Base-by-base conservation (phyloP, 306 rosid species). In the Astragalus glycyphyllos region DNA sequence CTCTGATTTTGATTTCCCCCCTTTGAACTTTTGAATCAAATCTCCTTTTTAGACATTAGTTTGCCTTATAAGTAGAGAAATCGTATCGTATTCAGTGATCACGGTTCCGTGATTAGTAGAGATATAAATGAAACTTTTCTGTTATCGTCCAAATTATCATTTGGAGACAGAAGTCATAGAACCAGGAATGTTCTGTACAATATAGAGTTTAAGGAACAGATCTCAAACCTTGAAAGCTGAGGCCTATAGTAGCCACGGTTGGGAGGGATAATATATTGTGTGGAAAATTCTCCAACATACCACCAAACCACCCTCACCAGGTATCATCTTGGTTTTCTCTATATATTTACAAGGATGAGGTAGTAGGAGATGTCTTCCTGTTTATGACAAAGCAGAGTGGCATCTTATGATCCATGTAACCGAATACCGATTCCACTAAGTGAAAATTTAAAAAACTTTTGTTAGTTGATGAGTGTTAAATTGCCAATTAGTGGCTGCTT, bases 41-140 rank as follows among this genome's bases (percentile, higher is more conserved):
- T 11, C 4, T 23, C 29, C 11, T 7, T 42, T 29, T 65, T 65
- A 45, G 49, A 34, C n/a, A 51, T 15, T 40, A 50, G 37, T 41
- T 11, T 50, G 47, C 13, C 65, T 50, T 51, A 54, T 40, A 47
- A 31, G 29, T 47, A 72, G 40, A 17, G 40, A 47, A n/a, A 37
- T 72, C 14, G 8, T n/a, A n/a, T n/a, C n/a, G n/a, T n/a, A n/a
- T 47, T 23, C 4, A 11, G 40, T 34, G 40, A 34, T 63, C 2
- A 8, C 8, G 48, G 29, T 48, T 46, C 45, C 11, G 49, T 66
- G 17, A 56, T 75, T 75, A 34, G n/a, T 66, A 35, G n/a, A 44
- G 11, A 56, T 3, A 4, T 5, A 12, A 11, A 7, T 15, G 14
- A 3, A 64, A 8, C 5, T 42, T 64, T 57, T 55, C 66, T 23